These are phyloP conservation scores for Fraxinus angustifolia DNA, from an alignment of 305 asterid species.

Conservation along the genomic window DNA sequence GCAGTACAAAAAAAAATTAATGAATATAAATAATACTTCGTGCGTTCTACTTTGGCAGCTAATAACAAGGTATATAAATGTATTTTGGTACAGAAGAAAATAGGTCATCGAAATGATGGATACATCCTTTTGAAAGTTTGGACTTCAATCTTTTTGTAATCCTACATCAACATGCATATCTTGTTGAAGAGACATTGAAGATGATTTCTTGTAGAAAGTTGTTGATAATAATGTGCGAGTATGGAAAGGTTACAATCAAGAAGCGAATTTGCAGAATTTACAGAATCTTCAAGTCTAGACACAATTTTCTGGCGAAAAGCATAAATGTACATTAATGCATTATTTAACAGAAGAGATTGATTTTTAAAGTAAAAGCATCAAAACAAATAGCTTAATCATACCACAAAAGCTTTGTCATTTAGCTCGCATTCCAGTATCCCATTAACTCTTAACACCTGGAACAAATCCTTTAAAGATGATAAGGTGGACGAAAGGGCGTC, in stretches of 20 bases:
- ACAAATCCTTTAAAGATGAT: slow-evolving; percentile 59
- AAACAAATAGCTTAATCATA: slow-evolving; percentile 28
- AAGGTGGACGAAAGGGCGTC: slow-evolving; percentile 51
- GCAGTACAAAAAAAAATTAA: no score
- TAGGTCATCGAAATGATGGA: no score
- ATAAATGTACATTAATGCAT: slow-evolving; percentile 11
- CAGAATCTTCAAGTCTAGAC: slow-evolving; percentile 53
- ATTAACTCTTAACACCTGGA: slow-evolving; percentile 62
- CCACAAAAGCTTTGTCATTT: slow-evolving; percentile 48
- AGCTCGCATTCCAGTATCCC: slow-evolving; percentile 73
- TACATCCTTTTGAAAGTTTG: no score
- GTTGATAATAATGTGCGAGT: no score
- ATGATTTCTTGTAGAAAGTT: no score
- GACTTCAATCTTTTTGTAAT: no score
- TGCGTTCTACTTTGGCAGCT: no score
- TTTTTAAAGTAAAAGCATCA: not conserved
- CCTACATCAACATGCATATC: no score
- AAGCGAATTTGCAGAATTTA: slow-evolving; percentile 55
- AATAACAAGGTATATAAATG: no score
- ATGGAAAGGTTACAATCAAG: slow-evolving; percentile 32
- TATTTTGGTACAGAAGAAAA: no score
- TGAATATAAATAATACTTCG: no score
- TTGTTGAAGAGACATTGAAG: no score
- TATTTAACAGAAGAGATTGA: slow-evolving; percentile 2
- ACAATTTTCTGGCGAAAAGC: slow-evolving; percentile 48